These are phyloP conservation scores for Trifolium fragiferum DNA, from an alignment of 306 rosid genomes.

Conservation along the genomic window DNA sequence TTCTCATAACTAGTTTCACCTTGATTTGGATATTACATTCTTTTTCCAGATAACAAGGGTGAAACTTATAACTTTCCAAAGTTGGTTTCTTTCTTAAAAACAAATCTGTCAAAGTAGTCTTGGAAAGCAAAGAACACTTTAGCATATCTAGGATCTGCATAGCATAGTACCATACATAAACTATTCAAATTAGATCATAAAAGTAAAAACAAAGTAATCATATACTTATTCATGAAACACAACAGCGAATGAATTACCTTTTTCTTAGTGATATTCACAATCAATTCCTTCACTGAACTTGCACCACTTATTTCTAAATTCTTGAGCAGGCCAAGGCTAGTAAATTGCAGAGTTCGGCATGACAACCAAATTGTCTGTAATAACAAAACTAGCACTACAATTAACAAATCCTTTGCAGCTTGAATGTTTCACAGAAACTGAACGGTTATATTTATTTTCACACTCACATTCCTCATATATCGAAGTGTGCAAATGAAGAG, in stretches of 20 bases:
- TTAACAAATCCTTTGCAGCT: slow-evolving; percentile 36
- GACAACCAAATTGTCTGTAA: neutral
- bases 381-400: neutral
- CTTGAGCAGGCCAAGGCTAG: neutral
- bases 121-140: too few relatives aligned
- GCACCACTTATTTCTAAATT: neutral
- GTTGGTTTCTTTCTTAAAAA: too few relatives aligned
- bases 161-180: too few relatives aligned
- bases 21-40: too few relatives aligned
- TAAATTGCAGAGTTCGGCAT: neutral
- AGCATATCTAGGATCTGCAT: too few relatives aligned
- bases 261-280: neutral
- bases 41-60: too few relatives aligned
- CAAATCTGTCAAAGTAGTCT: too few relatives aligned
- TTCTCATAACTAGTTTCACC: too few relatives aligned
- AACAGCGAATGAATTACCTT: neutral
- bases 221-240: neutral
- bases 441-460: too few relatives aligned
- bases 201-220: neutral
- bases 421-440: neutral
- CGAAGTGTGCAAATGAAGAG: neutral
- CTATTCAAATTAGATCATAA: too few relatives aligned
- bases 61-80: too few relatives aligned
- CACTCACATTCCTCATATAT: neutral
- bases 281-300: neutral